phyloP scores from a whole-genome alignment of 2,329 filamentous ascomycete genomes.

The Chaetomiaceae sp. region DNA sequence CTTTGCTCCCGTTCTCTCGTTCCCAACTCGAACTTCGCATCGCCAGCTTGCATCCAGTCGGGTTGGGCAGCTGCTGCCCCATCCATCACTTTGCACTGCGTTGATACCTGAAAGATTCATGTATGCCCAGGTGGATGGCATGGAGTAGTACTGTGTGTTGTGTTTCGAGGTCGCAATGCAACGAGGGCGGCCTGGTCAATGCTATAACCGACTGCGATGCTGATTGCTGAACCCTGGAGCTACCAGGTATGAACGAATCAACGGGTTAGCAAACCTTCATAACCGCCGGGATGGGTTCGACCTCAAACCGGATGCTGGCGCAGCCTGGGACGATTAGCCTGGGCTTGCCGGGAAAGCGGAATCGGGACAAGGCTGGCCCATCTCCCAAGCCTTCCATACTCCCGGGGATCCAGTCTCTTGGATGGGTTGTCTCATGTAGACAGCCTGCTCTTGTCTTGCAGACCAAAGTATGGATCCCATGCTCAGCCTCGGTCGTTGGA shows the following conservation, averaged over 20 bases:
- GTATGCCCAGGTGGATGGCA: too few relatives aligned
- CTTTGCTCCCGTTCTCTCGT: neutral
- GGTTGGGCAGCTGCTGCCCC: neutral
- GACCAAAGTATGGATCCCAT: too few relatives aligned
- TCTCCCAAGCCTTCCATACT: neutral
- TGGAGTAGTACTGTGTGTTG: too few relatives aligned
- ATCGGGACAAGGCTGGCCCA: neutral
- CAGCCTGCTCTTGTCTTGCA: too few relatives aligned
- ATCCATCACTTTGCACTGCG: neutral
- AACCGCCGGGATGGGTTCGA: neutral
- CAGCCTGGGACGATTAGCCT: neutral
- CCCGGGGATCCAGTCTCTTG: neutral
- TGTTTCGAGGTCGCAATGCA: slow-evolving; percentile 1
- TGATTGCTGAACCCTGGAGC: neutral
- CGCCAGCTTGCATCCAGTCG: slow-evolving; percentile 11
- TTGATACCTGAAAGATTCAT: too few relatives aligned
- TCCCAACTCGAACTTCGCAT: neutral
- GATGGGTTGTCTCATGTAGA: neutral
- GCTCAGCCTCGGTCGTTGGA: neutral
- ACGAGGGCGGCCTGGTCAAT: neutral
- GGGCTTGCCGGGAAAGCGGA: neutral
- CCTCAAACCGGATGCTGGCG: slow-evolving; percentile 2
- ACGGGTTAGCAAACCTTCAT: neutral
- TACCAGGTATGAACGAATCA: neutral
- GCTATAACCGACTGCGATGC: neutral